These are phyloP conservation scores for Sporisorium sorghi DNA, from an alignment of 1,284 basidiomycete genomes.

Conservation along the genomic window DNA sequence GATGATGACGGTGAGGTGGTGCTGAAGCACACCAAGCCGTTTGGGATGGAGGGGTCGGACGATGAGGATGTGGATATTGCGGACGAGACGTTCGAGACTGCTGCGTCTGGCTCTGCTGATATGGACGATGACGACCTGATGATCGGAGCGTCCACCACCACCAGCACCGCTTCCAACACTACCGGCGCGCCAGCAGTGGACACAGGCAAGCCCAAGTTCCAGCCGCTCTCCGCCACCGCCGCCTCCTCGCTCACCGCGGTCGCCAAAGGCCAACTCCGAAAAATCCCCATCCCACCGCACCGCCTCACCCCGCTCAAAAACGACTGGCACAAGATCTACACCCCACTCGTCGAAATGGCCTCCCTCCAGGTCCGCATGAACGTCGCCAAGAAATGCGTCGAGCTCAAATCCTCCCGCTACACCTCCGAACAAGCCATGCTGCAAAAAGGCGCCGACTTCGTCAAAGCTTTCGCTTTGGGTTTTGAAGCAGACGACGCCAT, in stretches of 20 bases:
- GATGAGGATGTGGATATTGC: constrained; percentile 41
- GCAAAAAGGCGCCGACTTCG: constrained; percentile 98
- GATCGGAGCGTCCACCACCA: constrained; percentile 25
- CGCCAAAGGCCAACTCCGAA: constrained; percentile 59
- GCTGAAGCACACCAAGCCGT: constrained; percentile 49
- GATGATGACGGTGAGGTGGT: constrained; percentile 13
- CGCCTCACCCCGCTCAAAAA: constrained; percentile 96
- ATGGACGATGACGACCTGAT: constrained; percentile 46
- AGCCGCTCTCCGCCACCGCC: constrained; percentile 27
- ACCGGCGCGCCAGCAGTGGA: too few relatives aligned
- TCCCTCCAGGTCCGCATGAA: constrained; percentile 98
- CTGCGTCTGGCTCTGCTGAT: constrained; percentile 1
- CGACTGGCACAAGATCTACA: constrained; percentile 97
- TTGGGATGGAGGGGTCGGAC: constrained; percentile 44
- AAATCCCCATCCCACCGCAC: constrained; percentile 90
- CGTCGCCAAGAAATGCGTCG: constrained; percentile 85
- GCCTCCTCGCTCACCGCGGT: constrained; percentile 31
- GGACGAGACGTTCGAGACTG: constrained; percentile 34
- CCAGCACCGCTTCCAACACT: not conserved
- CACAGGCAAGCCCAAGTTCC: constrained; percentile 26
- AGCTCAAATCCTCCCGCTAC: constrained; percentile 94
- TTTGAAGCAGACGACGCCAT: constrained; percentile 90
- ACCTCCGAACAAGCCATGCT: constrained; percentile 75
- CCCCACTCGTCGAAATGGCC: constrained; percentile 92
- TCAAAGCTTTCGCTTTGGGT: constrained; percentile 92